A percentile compares a stretch with the other conserved stretches of the same genome.
These are phyloP conservation scores for Metarhizium album DNA, from an alignment of 2,329 filamentous ascomycete species.

Conservation along the genomic window DNA sequence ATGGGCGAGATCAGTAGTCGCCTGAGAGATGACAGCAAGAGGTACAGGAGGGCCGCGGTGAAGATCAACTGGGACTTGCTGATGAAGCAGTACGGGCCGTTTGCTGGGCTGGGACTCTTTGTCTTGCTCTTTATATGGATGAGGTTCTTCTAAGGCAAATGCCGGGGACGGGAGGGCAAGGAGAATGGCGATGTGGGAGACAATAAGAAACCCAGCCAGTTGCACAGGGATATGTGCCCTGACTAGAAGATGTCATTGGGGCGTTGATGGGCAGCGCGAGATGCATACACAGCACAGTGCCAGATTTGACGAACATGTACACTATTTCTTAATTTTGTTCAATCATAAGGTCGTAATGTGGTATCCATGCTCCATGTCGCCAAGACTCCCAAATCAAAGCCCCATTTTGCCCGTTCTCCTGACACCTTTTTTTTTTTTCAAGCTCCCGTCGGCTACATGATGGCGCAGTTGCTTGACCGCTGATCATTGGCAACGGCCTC, in stretches of 20 bases:
- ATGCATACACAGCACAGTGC: background rate
- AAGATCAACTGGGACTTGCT: conserved; percentile 97
- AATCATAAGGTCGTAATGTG: background rate
- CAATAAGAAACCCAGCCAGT: background rate
- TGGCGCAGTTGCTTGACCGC: conserved; percentile 26
- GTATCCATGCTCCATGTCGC: background rate
- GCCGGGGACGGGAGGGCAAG: background rate
- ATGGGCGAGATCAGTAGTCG: conserved; percentile 93
- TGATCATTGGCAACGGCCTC: conserved; percentile 27
- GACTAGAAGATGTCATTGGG: background rate
- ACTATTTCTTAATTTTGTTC: background rate
- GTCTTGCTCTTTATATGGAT: conserved; percentile 83
- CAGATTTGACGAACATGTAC: background rate
- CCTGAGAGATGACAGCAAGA: conserved; percentile 83
- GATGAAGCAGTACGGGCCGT: conserved; percentile 91
- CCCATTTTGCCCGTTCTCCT: background rate
- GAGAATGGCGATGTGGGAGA: background rate
- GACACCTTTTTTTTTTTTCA: background rate
- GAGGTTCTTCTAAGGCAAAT: conserved; percentile 67
- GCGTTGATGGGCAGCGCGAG: background rate
- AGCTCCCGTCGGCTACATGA: conserved; percentile 29
- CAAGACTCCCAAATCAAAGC: background rate
- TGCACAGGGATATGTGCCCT: background rate
- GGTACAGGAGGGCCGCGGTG: conserved; percentile 86
- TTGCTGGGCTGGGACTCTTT: conserved; percentile 70